These are phyloP conservation scores for Lasiosphaeria miniovina DNA, from an alignment of 495 filamentous ascomycete species.

Conservation along the genomic window DNA sequence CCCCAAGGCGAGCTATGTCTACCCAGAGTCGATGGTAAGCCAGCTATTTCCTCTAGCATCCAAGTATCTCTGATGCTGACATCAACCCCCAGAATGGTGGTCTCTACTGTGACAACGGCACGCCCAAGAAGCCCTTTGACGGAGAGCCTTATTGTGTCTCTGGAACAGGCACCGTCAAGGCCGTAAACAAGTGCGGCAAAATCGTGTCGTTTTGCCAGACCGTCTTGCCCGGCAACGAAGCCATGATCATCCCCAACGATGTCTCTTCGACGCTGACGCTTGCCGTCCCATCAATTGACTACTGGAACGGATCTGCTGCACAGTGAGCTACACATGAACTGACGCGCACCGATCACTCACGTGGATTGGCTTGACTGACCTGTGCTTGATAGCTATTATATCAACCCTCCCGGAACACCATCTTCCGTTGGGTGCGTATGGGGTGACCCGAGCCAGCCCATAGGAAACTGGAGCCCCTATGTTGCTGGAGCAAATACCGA, in stretches of 20 bases:
- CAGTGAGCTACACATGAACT: slow-evolving; percentile 51
- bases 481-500: slow-evolving; percentile 76
- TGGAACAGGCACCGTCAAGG: slow-evolving; percentile 62
- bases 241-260: slow-evolving; percentile 79
- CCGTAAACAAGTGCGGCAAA: slow-evolving; percentile 60
- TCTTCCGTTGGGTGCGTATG: slow-evolving; percentile 65
- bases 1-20: slow-evolving; percentile 62
- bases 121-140: slow-evolving; percentile 69
- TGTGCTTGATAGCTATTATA: slow-evolving; percentile 57
- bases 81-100: slow-evolving; percentile 61
- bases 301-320: slow-evolving; percentile 72
- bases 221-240: slow-evolving; percentile 80
- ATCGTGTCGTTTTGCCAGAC: slow-evolving; percentile 78
- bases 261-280: slow-evolving; percentile 54
- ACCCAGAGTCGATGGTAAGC: slow-evolving; percentile 73
- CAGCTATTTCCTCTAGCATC: background rate
- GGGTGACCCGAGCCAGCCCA: slow-evolving; percentile 60
- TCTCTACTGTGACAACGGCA: slow-evolving; percentile 69
- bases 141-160: slow-evolving; percentile 67
- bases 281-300: slow-evolving; percentile 67
- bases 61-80: slow-evolving; percentile 24
- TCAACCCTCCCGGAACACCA: slow-evolving; percentile 69
- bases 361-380: slow-evolving; percentile 13
- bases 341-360: background rate
- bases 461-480: slow-evolving; percentile 80